These are phyloP conservation scores for Peniophora sp. DNA, from an alignment of 1,284 basidiomycete genomes.

Conservation along the genomic window DNA sequence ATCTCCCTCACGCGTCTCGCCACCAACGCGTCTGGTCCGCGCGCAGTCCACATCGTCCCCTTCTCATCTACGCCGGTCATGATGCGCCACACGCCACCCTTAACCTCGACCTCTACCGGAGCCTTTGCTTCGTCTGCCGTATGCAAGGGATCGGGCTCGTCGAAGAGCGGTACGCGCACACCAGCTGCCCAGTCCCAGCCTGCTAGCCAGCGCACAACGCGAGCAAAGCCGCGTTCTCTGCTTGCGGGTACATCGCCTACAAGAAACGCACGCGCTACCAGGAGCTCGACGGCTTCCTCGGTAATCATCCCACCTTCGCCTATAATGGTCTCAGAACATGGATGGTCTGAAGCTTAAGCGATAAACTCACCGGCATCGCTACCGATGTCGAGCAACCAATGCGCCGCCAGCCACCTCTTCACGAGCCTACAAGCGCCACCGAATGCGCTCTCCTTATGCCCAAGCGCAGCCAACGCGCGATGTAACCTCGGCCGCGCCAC, in stretches of 20 bases:
- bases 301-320: constrained; percentile 43
- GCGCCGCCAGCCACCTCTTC: constrained; percentile 89
- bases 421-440: constrained; percentile 80
- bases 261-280: constrained; percentile 67
- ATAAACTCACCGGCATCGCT: too few species aligned
- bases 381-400: constrained; percentile 63
- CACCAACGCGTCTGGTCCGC: constrained; percentile 57
- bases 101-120: constrained; percentile 24
- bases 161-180: constrained; percentile 54
- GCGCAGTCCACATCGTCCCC: constrained; percentile 71
- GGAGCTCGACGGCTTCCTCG: constrained; percentile 77
- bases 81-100: constrained; percentile 70
- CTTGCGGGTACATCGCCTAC: constrained; percentile 45
- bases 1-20: constrained; percentile 65
- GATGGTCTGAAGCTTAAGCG: too few species aligned
- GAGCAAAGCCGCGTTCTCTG: constrained; percentile 78
- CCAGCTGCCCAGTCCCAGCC: constrained; percentile 81
- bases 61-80: constrained; percentile 73
- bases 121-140: constrained; percentile 2
- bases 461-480: constrained; percentile 71
- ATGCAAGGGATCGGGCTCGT: constrained; percentile 15
- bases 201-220: constrained; percentile 68
- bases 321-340: too few species aligned
- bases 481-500: constrained; percentile 81
- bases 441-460: constrained; percentile 76